These are phyloP conservation scores for Tetrahymena thermophila DNA, from an alignment of 73 alveolate species.

Conservation along the genomic window DNA sequence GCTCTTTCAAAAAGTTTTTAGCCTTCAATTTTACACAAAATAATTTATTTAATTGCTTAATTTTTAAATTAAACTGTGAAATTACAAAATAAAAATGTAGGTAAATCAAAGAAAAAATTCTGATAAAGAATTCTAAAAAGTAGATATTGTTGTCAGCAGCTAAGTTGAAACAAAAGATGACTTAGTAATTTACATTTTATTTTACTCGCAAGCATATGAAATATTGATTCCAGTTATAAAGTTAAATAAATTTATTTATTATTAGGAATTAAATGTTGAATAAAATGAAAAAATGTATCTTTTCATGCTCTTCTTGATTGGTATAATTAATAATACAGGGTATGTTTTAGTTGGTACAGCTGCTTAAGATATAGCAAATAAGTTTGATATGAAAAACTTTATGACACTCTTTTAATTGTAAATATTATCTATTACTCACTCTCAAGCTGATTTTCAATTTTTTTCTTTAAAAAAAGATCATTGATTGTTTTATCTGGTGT, in stretches of 20 bases:
- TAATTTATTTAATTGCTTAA: background rate
- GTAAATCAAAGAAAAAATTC: background rate
- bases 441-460: background rate
- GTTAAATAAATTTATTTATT: background rate
- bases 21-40: background rate
- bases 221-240: too few relatives aligned
- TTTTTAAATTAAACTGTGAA: background rate
- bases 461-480: background rate
- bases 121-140: background rate
- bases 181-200: background rate
- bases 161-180: background rate
- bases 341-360: conserved; percentile 36
- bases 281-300: background rate
- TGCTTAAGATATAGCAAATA: conserved; percentile 28
- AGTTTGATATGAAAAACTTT: conserved; percentile 14
- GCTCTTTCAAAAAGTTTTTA: background rate
- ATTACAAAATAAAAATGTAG: background rate
- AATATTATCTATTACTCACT: background rate
- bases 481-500: conserved; percentile 34
- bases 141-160: background rate
- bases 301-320: conserved; percentile 8
- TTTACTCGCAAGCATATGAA: background rate
- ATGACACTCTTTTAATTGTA: conserved; percentile 43
- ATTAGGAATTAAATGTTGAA: background rate
- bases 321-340: conserved; percentile 43